Evolutionary conservation across 306 rosid genomes (phyloP).

Genomic region (Pterocarpus santalinus): DNA sequence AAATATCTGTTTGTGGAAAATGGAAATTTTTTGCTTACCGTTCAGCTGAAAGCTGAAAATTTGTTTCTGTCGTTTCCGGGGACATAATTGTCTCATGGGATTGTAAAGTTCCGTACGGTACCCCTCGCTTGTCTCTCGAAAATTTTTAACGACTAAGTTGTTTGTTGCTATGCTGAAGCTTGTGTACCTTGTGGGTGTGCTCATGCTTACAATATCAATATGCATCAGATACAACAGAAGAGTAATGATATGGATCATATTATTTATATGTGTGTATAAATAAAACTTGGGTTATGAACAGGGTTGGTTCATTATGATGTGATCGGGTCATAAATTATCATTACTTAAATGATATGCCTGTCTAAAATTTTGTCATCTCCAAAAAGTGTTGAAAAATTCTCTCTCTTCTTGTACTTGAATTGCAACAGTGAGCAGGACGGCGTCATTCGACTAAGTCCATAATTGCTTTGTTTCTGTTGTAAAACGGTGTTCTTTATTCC

Average conservation of each 20-base stretch:
- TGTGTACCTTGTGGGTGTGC: background rate
- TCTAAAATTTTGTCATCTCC: background rate
- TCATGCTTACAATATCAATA: background rate
- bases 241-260: too few species aligned
- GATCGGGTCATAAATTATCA: conserved; percentile 24
- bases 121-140: background rate
- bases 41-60: conserved; percentile 1
- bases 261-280: too few species aligned
- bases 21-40: conserved; percentile 10
- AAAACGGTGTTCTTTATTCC: background rate
- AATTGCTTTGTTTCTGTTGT: background rate
- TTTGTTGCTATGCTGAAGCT: background rate
- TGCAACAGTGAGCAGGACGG: background rate
- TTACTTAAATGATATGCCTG: background rate
- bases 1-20: background rate
- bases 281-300: background rate
- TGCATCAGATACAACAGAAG: background rate
- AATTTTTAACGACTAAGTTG: background rate
- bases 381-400: background rate
- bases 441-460: background rate
- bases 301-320: background rate
- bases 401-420: background rate
- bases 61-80: conserved; percentile 12
- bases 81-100: background rate
- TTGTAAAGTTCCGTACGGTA: background rate